Evolutionary conservation across 2,329 filamentous ascomycete species (phyloP), one percentile per base, ranked within the genome.

Genomic region (Diaporthe sp.): DNA sequence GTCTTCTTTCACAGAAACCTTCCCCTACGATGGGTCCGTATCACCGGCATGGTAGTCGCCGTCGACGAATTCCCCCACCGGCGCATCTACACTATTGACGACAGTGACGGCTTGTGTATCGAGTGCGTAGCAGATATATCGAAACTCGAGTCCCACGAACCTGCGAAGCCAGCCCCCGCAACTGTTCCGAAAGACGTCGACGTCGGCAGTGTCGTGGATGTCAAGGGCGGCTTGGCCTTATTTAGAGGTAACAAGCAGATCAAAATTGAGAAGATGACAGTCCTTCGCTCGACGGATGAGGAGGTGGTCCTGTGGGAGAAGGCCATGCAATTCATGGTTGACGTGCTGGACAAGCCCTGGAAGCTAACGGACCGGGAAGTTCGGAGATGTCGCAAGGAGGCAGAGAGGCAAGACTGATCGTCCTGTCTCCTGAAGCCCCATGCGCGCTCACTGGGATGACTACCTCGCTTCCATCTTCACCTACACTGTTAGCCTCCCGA

Each of bases 1-100:
- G 86, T 92, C 46, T 92, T 88, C 81, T 95, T 95, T 83, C 88
- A 92, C 84, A 83, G 88, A 68, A 96, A 95, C 82, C 91, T 96
- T 78, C 94, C 94, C 0, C 91, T 96, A 79, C 91, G 92, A 88
- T 96, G 92, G 90, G 90, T 94, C 72, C 92, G 92, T 77, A 83
- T 96, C 44, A 89, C 92, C 10, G 94, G 94, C 42, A 83, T 95
- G 12, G 88, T 96, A 31, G 92, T 95, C 73, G 90, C 89, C 17
- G 84, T 91, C 49, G 88, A 91, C 77, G 87, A 91, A 31, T 89
- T 86, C 74, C 77, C 79, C 49, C 83, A 83, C 49, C 85, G 85
- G 49, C 86, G 85, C 59, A 83, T 89, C 55, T 91, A 89, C 79
- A 92, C 88, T 2, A 82, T 94, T n/a, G 92, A 94, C 78, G 92